These are phyloP conservation scores for Pisolithus sp. DNA, from an alignment of 768 basidiomycete species.

Conservation along the genomic window DNA sequence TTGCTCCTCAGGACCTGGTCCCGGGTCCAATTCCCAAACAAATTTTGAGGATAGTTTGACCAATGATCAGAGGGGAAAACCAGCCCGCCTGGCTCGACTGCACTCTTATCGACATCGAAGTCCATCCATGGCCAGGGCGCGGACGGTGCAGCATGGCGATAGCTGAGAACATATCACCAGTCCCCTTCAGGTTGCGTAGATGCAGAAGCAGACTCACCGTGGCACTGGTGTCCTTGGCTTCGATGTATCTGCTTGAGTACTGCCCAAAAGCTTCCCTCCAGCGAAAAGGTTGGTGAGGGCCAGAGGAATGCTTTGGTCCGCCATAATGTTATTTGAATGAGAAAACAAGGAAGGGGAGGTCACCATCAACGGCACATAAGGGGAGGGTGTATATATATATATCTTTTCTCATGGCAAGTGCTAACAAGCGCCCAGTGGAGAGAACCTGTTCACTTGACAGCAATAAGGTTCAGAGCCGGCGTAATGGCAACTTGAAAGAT, in stretches of 20 bases:
- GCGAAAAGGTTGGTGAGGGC: background rate
- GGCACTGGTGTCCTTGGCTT: conserved; percentile 20
- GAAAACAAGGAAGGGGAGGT: too few relatives aligned
- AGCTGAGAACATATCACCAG: conserved; percentile 27
- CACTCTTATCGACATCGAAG: conserved; percentile 19
- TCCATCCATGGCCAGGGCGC: conserved; percentile 41
- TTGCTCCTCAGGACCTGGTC: conserved; percentile 33
- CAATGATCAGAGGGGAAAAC: conserved; percentile 11
- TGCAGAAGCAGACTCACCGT: conserved; percentile 9
- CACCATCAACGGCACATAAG: background rate
- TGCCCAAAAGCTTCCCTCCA: background rate
- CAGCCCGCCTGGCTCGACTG: conserved; percentile 1
- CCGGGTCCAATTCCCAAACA: conserved; percentile 52
- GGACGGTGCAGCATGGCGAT: conserved; percentile 34
- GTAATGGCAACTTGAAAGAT: too few relatives aligned
- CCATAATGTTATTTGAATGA: background rate
- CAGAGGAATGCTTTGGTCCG: background rate
- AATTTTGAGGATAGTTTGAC: conserved; percentile 42
- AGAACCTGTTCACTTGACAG: too few relatives aligned
- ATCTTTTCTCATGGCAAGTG: too few relatives aligned
- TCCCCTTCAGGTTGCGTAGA: background rate
- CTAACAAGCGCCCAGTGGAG: too few relatives aligned
- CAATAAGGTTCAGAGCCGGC: too few relatives aligned
- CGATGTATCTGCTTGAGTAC: background rate
- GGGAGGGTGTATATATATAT: background rate